phyloP scores from a whole-genome alignment of 495 filamentous ascomycete genomes.

The Saxophila tyrrhenica region DNA sequence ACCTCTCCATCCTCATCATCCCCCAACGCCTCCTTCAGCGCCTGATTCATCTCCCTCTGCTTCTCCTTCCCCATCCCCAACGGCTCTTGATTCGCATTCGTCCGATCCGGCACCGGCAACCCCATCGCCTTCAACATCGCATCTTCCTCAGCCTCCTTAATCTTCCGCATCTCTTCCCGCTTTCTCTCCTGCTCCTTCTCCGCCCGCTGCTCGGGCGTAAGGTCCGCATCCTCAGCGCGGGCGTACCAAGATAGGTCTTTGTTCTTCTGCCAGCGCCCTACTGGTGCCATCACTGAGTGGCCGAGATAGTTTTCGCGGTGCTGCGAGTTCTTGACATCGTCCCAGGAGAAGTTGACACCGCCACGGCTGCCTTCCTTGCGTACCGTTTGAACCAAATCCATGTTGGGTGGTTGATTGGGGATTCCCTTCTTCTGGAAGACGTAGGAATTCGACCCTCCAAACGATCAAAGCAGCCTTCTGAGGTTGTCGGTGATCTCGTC shows the following conservation, averaged over 20 bases:
- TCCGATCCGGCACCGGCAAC: constrained; percentile 46
- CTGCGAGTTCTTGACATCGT: constrained; percentile 72
- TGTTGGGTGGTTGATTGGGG: constrained; percentile 28
- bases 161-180: constrained; percentile 62
- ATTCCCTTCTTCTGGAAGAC: no score
- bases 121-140: constrained; percentile 74
- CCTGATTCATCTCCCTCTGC: constrained; percentile 24
- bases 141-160: constrained; percentile 92
- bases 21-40: constrained; percentile 21
- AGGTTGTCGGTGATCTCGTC: no score
- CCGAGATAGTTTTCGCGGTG: constrained; percentile 97
- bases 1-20: constrained; percentile 16
- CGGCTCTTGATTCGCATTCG: constrained; percentile 27
- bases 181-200: constrained; percentile 41
- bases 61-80: constrained; percentile 20
- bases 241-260: constrained; percentile 84
- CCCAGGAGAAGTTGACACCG: constrained; percentile 89
- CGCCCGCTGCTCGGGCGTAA: constrained; percentile 39
- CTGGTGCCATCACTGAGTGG: constrained; percentile 87
- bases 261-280: constrained; percentile 92
- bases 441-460: no score
- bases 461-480: no score
- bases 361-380: constrained; percentile 91
- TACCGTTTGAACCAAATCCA: constrained; percentile 90
- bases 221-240: constrained; percentile 57